Evolutionary conservation across 2,329 filamentous ascomycete species (phyloP).

Genomic region (Geoglossum cookeanum): DNA sequence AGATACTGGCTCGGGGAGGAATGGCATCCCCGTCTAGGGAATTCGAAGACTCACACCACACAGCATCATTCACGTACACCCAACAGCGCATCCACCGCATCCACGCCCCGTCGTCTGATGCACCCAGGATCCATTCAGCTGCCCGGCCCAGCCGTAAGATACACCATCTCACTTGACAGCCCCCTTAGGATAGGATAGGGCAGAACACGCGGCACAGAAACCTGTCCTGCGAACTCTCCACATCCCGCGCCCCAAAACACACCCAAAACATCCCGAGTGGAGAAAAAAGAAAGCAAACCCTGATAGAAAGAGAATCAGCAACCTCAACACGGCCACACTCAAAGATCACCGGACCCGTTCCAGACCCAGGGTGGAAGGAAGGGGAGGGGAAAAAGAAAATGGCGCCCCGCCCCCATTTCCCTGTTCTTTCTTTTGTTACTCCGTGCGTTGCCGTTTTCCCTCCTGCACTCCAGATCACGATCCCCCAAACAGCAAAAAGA

Average conservation of each 20-base stretch:
- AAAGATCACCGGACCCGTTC: background rate
- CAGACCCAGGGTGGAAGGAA: background rate
- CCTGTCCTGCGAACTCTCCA: background rate
- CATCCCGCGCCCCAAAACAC: background rate
- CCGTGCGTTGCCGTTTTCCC: background rate
- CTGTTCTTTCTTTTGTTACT: background rate
- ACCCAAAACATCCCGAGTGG: background rate
- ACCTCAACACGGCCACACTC: background rate
- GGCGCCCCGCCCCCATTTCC: background rate
- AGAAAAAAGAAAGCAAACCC: background rate
- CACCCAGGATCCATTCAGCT: no score
- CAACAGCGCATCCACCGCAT: background rate
- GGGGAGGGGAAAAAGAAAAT: no score
- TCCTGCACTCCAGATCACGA: background rate
- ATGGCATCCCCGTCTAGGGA: background rate
- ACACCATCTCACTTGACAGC: background rate
- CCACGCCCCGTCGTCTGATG: no score
- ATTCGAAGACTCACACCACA: background rate
- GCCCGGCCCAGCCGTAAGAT: background rate
- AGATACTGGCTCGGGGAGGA: background rate
- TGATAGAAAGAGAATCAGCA: background rate
- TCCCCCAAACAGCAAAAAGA: background rate
- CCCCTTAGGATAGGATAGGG: background rate
- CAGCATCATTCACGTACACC: background rate
- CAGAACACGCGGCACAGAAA: no score